phyloP scores from a whole-genome alignment of 345 rosid species.

The Citrus maxima region DNA sequence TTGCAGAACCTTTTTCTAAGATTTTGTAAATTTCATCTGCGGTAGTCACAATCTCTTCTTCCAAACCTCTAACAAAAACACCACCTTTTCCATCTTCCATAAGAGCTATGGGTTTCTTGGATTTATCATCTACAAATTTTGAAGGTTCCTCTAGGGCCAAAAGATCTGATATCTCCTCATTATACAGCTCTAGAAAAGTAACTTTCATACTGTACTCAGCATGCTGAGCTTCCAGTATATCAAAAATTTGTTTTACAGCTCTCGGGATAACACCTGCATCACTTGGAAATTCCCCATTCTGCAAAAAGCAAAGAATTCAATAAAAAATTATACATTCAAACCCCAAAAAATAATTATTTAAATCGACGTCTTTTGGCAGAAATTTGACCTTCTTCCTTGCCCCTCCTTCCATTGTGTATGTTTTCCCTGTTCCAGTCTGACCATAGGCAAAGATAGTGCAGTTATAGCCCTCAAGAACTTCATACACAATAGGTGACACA shows the following conservation, averaged over 20 bases:
- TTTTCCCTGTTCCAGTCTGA: conserved; percentile 97
- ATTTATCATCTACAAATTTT: conserved; percentile 82
- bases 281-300: conserved; percentile 96
- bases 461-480: conserved; percentile 98
- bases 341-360: background rate
- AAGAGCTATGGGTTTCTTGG: conserved; percentile 90
- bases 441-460: conserved; percentile 99
- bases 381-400: conserved; percentile 77
- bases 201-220: conserved; percentile 99
- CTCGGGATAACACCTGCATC: conserved; percentile 98
- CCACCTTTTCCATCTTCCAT: conserved; percentile 99
- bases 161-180: conserved; percentile 95
- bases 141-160: conserved; percentile 84
- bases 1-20: conserved; percentile 94
- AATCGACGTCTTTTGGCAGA: background rate
- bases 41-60: conserved; percentile 93
- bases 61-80: conserved; percentile 92
- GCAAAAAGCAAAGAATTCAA: conserved; percentile 22
- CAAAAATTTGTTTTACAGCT: conserved; percentile 88
- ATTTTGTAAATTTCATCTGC: conserved; percentile 97
- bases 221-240: conserved; percentile 79
- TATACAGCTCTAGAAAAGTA: conserved; percentile 90
- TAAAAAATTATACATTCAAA: conserved; percentile 11
- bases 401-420: conserved; percentile 99
- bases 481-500: conserved; percentile 87